A percentile compares a stretch with the other conserved stretches of the same genome.
Conservation (phyloP, 352 stramenopile genomes). For the Elongisporangium anandrum region DNA sequence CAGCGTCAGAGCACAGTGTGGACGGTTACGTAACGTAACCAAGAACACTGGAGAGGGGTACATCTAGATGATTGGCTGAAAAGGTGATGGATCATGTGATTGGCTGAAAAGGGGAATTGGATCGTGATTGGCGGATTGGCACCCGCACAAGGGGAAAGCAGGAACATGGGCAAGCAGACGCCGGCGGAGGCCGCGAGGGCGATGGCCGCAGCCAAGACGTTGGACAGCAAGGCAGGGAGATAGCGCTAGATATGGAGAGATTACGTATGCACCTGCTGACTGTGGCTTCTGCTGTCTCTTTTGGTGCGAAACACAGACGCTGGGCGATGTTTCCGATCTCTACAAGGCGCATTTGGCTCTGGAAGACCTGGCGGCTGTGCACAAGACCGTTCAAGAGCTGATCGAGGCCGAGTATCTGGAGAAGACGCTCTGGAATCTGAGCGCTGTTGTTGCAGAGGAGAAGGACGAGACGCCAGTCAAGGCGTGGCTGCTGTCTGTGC, state of each 20-base stretch:
- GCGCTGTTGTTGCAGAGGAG: constrained; percentile 8
- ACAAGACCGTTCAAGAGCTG: constrained; percentile 19
- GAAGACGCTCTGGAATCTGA: constrained; percentile 45
- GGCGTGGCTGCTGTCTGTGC: constrained; percentile 35
- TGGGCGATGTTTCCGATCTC: constrained; percentile 24
- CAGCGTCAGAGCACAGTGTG: background rate
- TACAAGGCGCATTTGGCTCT: constrained; percentile 30
- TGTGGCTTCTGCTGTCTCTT: background rate
- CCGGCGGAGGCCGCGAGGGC: too few species aligned
- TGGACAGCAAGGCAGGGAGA: background rate
- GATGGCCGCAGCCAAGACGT: background rate
- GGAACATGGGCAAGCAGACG: background rate
- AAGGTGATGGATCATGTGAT: background rate
- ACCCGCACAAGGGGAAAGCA: background rate
- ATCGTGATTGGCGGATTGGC: background rate
- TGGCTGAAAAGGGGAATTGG: background rate
- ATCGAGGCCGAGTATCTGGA: constrained; percentile 36
- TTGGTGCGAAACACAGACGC: constrained; percentile 8
- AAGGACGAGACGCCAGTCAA: constrained; percentile 25
- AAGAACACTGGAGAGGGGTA: background rate
- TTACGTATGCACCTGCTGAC: background rate
- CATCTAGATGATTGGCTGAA: background rate
- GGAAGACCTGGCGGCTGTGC: constrained; percentile 10
- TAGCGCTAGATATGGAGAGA: background rate
- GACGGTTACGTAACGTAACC: background rate